phyloP scores from a whole-genome alignment of 1,284 basidiomycete species.

The Pterulicium gracile region DNA sequence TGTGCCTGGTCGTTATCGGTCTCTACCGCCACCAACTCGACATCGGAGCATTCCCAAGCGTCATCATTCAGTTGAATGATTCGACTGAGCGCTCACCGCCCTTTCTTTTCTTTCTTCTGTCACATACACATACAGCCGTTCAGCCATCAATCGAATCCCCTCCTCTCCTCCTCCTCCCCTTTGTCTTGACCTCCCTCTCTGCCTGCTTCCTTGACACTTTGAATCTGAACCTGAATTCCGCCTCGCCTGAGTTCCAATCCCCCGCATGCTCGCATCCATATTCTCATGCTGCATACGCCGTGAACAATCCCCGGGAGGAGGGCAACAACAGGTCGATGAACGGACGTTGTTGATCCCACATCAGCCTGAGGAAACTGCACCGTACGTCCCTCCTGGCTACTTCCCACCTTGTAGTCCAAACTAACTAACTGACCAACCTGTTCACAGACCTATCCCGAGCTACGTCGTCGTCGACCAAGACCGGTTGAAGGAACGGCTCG shows the following conservation, averaged over 20 bases:
- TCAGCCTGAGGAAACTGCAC: not conserved
- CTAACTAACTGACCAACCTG: not conserved
- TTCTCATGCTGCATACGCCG: not conserved
- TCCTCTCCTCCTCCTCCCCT: not conserved
- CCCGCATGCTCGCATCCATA: not conserved
- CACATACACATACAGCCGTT: no score
- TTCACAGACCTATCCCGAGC: not conserved
- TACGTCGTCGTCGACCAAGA: slow-evolving; percentile 34
- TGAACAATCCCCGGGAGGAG: not conserved
- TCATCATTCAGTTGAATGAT: no score
- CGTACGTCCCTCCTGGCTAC: not conserved
- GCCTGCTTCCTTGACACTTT: no score
- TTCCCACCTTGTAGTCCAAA: not conserved
- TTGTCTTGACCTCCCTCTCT: not conserved
- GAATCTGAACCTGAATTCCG: no score
- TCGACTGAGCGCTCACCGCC: no score
- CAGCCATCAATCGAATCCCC: no score
- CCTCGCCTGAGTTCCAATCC: no score
- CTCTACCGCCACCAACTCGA: no score
- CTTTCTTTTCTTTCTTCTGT: no score
- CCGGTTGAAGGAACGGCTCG: slow-evolving; percentile 41
- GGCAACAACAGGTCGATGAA: not conserved
- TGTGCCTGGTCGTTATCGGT: no score
- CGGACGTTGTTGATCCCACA: not conserved
- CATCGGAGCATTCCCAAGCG: no score